Conservation (phyloP, 176 grass and related monocot genomes). For the Microstegium vimineum region DNA sequence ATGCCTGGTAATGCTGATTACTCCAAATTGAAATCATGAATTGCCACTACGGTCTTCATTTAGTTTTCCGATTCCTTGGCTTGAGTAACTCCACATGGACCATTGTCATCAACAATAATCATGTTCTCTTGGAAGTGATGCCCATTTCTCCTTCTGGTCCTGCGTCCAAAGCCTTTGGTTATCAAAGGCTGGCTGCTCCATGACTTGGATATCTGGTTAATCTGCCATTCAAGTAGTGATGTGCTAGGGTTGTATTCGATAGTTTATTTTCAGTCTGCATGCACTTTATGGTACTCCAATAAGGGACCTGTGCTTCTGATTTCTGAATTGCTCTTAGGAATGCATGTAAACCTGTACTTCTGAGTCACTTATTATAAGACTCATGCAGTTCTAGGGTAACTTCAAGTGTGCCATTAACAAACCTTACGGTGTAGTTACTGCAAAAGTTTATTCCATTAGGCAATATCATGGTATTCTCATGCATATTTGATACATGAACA, state of each 20-base stretch:
- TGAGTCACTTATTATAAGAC: neutral
- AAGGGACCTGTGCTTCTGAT: neutral
- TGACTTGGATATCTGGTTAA: neutral
- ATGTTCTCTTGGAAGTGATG: neutral
- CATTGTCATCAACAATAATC: neutral
- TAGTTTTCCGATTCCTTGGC: neutral
- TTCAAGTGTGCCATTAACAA: neutral
- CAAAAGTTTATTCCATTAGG: neutral
- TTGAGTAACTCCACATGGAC: neutral
- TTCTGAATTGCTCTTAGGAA: neutral
- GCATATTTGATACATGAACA: neutral
- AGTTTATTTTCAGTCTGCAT: neutral
- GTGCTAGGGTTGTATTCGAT: neutral
- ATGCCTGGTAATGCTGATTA: slow-evolving; percentile 49
- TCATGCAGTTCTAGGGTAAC: neutral
- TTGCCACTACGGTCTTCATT: neutral
- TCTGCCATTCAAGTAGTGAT: neutral
- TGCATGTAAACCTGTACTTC: neutral
- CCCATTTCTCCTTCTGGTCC: neutral
- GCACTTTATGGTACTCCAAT: neutral
- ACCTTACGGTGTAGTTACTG: neutral
- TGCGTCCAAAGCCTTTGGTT: slow-evolving; percentile 1
- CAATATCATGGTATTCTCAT: slow-evolving; percentile 15
- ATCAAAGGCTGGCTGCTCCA: neutral
- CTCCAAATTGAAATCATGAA: neutral